phyloP scores from a whole-genome alignment of 495 filamentous ascomycete genomes.

The Penicillium lividum region DNA sequence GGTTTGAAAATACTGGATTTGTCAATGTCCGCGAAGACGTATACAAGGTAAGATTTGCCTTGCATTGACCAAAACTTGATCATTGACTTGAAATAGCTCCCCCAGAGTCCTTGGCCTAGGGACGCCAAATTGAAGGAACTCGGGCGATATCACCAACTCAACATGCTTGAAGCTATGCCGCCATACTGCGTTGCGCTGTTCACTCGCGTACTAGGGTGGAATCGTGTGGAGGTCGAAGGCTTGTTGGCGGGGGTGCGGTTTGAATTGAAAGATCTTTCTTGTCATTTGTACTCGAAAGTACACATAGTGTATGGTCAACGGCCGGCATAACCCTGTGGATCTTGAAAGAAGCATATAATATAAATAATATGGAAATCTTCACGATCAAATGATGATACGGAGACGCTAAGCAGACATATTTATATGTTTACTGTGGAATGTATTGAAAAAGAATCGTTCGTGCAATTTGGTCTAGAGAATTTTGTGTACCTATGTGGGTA shows the following conservation, averaged over 20 bases:
- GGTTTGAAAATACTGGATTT: slow-evolving; percentile 56
- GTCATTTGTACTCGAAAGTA: slow-evolving; percentile 47
- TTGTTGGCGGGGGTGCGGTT: slow-evolving; percentile 53
- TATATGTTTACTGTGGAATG: too few relatives aligned
- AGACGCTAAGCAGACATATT: too few relatives aligned
- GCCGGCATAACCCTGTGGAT: slow-evolving; percentile 16
- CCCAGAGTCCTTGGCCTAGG: slow-evolving; percentile 55
- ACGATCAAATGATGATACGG: background rate
- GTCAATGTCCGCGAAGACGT: slow-evolving; percentile 50
- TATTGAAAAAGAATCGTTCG: too few relatives aligned
- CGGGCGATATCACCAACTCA: slow-evolving; percentile 47
- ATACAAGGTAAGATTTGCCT: slow-evolving; percentile 35
- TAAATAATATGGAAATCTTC: background rate
- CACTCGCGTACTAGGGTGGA: slow-evolving; percentile 56
- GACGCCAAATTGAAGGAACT: slow-evolving; percentile 53
- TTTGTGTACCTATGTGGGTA: too few relatives aligned
- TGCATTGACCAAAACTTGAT: background rate
- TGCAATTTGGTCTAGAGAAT: too few relatives aligned
- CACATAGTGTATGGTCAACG: slow-evolving; percentile 44
- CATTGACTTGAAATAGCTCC: slow-evolving; percentile 28
- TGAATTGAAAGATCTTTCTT: slow-evolving; percentile 51
- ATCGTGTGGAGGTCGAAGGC: slow-evolving; percentile 51
- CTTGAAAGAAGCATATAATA: background rate
- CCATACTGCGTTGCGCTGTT: slow-evolving; percentile 54
- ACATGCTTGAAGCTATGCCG: slow-evolving; percentile 50